phyloP scores from a whole-genome alignment of 2,329 filamentous ascomycete genomes.

The Cladosporium halotolerans region DNA sequence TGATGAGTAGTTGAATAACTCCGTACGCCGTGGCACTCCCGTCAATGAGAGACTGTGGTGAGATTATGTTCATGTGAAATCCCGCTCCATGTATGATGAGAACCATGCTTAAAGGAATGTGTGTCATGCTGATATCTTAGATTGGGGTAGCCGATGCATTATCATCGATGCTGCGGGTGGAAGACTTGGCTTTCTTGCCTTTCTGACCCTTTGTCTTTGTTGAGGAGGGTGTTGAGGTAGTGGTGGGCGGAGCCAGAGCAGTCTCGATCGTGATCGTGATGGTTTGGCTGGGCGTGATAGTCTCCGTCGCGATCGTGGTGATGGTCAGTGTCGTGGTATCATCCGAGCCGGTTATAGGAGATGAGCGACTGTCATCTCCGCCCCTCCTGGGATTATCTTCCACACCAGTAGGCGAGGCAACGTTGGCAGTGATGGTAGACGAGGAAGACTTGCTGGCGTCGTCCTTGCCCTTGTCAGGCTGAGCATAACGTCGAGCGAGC shows the following conservation, averaged over 20 bases:
- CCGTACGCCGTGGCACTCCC: no score
- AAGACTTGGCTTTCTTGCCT: background rate
- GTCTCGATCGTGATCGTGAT: conserved; percentile 1
- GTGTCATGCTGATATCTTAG: no score
- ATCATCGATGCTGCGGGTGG: no score
- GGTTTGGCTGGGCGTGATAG: background rate
- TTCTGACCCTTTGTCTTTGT: background rate
- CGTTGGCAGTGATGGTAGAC: background rate
- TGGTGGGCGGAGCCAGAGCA: background rate
- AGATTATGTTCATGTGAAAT: no score
- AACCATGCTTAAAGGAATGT: no score
- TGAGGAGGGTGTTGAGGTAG: background rate
- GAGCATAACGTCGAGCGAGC: background rate
- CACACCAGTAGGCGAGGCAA: background rate
- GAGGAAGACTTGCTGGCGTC: background rate
- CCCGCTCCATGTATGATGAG: no score
- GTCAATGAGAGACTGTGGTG: no score
- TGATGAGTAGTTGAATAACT: no score
- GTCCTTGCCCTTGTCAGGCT: conserved; percentile 8
- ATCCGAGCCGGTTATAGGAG: background rate
- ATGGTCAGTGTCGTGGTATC: conserved; percentile 2
- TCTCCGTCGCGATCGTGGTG: background rate
- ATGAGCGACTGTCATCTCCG: background rate
- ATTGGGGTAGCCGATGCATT: no score
- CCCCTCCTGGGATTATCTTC: background rate